Evolutionary conservation across 495 filamentous ascomycete species (phyloP).

Genomic region (Umbilicaria muhlenbergii): DNA sequence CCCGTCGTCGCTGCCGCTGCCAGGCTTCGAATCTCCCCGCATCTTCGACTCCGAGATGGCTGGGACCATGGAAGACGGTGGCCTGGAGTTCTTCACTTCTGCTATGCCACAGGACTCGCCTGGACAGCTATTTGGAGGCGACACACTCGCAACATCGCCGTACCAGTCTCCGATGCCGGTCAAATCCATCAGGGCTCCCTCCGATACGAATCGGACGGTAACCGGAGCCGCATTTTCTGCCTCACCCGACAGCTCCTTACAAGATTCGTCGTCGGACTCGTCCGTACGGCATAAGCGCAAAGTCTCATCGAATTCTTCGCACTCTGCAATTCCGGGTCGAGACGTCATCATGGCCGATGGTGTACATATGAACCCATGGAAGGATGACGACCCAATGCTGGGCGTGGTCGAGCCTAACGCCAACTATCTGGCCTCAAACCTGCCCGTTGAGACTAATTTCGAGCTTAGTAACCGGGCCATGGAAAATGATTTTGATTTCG

Average conservation of each 20-base stretch:
- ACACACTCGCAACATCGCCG: neutral
- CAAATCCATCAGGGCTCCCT: neutral
- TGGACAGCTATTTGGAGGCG: neutral
- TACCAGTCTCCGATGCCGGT: conserved; percentile 2
- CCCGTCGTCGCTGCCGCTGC: conserved; percentile 6
- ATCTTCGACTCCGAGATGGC: conserved; percentile 5
- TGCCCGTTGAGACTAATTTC: conserved; percentile 27
- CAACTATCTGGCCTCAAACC: conserved; percentile 1
- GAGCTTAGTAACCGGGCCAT: conserved; percentile 44
- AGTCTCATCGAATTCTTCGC: conserved; percentile 27
- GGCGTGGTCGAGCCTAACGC: conserved; percentile 4
- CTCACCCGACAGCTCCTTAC: conserved; percentile 3
- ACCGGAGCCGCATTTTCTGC: too few species aligned
- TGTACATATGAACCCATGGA: conserved; percentile 7
- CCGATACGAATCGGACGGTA: too few species aligned
- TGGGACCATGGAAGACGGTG: conserved; percentile 2
- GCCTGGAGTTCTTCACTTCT: neutral
- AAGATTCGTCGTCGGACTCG: conserved; percentile 31
- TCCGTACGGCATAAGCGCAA: conserved; percentile 28
- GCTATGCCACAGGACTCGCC: neutral
- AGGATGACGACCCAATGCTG: conserved; percentile 19
- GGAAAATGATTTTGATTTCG: conserved; percentile 54
- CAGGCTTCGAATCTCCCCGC: conserved; percentile 1
- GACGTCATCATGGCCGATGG: conserved; percentile 14
- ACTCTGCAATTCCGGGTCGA: conserved; percentile 14